Conservation (phyloP, 352 stramenopile genomes). For the Globisporangium recalcitrans region DNA sequence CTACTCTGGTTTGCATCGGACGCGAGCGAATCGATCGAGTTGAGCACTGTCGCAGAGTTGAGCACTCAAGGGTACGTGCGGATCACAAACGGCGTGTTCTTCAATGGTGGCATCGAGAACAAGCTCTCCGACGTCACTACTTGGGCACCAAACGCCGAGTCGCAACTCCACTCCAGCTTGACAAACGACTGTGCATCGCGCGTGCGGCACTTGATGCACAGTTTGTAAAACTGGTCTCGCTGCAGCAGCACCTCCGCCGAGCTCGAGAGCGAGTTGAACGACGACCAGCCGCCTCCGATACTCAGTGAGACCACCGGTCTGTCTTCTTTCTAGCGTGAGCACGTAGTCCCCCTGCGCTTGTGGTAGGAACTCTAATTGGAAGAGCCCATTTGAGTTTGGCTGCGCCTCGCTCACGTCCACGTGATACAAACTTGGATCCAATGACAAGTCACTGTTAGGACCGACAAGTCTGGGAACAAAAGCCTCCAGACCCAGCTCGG, state of each 20-base stretch:
- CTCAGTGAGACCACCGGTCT: slow-evolving; percentile 81
- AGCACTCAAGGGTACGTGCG: slow-evolving; percentile 73
- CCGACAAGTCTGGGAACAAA: slow-evolving; percentile 66
- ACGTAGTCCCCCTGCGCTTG: slow-evolving; percentile 77
- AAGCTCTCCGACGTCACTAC: slow-evolving; percentile 24
- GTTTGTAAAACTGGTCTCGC: slow-evolving; percentile 53
- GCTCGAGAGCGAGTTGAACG: slow-evolving; percentile 13
- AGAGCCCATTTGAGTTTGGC: slow-evolving; percentile 87
- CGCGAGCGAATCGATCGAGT: slow-evolving; percentile 53
- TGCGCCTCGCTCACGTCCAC: slow-evolving; percentile 44
- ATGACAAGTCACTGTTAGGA: slow-evolving; percentile 13
- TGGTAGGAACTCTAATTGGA: slow-evolving; percentile 74
- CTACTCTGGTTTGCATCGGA: slow-evolving; percentile 27
- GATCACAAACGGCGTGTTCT: slow-evolving; percentile 56
- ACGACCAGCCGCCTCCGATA: background rate
- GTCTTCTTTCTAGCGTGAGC: slow-evolving; percentile 68
- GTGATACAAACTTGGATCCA: slow-evolving; percentile 23
- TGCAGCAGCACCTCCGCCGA: slow-evolving; percentile 20
- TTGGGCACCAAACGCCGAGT: slow-evolving; percentile 10
- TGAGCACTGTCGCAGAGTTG: slow-evolving; percentile 42
- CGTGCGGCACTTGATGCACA: slow-evolving; percentile 85
- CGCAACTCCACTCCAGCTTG: slow-evolving; percentile 72
- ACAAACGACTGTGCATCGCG: slow-evolving; percentile 79
- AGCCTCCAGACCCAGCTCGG: slow-evolving; percentile 38
- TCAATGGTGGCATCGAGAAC: slow-evolving; percentile 35